Evolutionary conservation across 345 rosid species (phyloP).

Genomic region (Limnanthes douglasii): DNA sequence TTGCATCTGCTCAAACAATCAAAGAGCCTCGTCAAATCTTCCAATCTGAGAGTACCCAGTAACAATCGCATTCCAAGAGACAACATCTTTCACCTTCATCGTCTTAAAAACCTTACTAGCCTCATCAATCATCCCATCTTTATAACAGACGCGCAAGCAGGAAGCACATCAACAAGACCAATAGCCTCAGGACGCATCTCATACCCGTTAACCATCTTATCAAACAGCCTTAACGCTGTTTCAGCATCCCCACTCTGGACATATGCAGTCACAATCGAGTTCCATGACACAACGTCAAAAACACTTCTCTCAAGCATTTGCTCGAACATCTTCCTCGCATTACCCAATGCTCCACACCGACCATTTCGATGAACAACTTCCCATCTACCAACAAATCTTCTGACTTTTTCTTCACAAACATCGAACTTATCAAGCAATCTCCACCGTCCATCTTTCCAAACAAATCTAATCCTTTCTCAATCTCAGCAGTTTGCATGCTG

Average conservation of each 20-base stretch:
- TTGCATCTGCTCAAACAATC: constrained; percentile 43
- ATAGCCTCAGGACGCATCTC: constrained; percentile 29
- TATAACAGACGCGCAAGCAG: constrained; percentile 44
- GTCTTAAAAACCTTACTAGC: constrained; percentile 37
- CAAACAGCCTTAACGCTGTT: constrained; percentile 30
- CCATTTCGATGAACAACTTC: too few relatives aligned
- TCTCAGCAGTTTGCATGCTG: too few relatives aligned
- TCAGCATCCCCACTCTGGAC: constrained; percentile 30
- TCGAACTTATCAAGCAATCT: too few relatives aligned
- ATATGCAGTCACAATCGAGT: constrained; percentile 41
- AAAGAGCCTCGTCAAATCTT: constrained; percentile 46
- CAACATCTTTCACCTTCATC: constrained; percentile 55
- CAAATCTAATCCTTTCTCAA: too few relatives aligned
- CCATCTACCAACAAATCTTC: constrained; percentile 59
- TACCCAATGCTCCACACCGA: constrained; percentile 28
- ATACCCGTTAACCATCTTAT: constrained; percentile 26
- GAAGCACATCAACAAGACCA: constrained; percentile 57
- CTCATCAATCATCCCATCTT: constrained; percentile 48
- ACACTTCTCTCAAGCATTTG: constrained; percentile 32
- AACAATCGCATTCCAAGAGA: constrained; percentile 86
- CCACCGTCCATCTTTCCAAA: too few relatives aligned
- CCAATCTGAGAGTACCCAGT: constrained; percentile 72
- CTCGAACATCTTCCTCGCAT: constrained; percentile 56
- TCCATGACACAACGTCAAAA: constrained; percentile 65
- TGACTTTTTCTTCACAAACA: constrained; percentile 54